Percentiles rank a stretch among this genome's conserved stretches.
Conservation (phyloP, 192 early-diverging fungal species). For the Thamnidium elegans region DNA sequence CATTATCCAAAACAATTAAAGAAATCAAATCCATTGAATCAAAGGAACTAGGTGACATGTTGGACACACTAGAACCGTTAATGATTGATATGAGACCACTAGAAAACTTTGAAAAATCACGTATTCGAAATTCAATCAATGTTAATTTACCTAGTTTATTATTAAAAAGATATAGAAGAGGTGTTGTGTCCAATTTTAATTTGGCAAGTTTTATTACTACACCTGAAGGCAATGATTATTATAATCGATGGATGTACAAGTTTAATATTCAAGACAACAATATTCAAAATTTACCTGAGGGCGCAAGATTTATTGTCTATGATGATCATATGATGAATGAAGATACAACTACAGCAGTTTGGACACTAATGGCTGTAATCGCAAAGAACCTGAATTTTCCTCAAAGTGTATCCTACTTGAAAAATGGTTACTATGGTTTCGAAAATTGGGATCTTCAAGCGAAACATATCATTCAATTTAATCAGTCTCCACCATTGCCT, state of each 20-base stretch:
- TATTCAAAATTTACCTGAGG: conserved; percentile 3
- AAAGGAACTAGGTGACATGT: conserved; percentile 1
- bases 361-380: conserved; percentile 11
- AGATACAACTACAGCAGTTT: not conserved
- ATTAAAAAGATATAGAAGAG: conserved; percentile 53
- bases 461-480: conserved; percentile 6
- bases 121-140: conserved; percentile 46
- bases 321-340: conserved; percentile 17
- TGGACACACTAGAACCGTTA: not conserved
- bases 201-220: conserved; percentile 56
- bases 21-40: not conserved
- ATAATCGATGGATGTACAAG: conserved; percentile 10
- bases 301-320: not conserved
- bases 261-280: not conserved
- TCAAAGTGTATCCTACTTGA: conserved; percentile 34
- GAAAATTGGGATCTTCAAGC: conserved; percentile 11
- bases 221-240: conserved; percentile 45
- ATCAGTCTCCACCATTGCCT: conserved; percentile 7
- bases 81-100: conserved; percentile 31
- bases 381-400: conserved; percentile 5
- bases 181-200: conserved; percentile 49
- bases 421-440: conserved; percentile 48
- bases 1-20: not conserved
- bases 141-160: conserved; percentile 55
- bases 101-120: conserved; percentile 24